phyloP scores from a whole-genome alignment of 768 basidiomycete species.

The Phaeotremella skinneri region DNA sequence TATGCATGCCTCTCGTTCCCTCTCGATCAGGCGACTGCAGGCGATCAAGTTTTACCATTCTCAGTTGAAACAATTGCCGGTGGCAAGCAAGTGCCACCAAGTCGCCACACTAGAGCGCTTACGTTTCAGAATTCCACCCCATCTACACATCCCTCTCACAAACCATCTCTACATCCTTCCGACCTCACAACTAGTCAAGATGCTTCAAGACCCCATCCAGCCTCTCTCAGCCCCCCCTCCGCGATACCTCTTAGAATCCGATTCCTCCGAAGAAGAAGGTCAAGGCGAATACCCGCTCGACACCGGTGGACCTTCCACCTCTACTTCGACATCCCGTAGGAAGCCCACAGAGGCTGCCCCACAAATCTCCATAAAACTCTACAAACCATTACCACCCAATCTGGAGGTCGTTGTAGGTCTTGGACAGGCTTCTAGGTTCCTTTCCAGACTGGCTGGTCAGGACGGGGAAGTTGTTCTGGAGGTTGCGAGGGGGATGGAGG shows the following conservation, averaged over 20 bases:
- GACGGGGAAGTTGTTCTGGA: conserved; percentile 6
- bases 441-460: conserved; percentile 1
- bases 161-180: too few species aligned
- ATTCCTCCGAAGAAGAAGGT: conserved; percentile 48
- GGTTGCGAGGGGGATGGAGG: conserved; percentile 5
- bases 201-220: conserved; percentile 29
- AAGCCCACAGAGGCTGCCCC: too few species aligned
- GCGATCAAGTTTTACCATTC: too few species aligned
- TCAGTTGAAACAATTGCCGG: too few species aligned
- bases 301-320: conserved; percentile 5
- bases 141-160: too few species aligned
- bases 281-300: conserved; percentile 32
- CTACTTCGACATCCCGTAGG: conserved; percentile 13
- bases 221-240: conserved; percentile 35
- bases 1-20: too few species aligned
- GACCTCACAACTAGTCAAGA: background rate
- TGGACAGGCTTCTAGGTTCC: conserved; percentile 35
- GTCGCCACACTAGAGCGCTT: too few species aligned
- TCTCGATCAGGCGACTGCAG: too few species aligned
- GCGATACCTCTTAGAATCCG: conserved; percentile 46
- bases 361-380: too few species aligned
- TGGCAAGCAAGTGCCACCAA: too few species aligned
- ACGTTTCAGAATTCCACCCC: too few species aligned
- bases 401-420: conserved; percentile 21
- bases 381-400: too few species aligned